Base-by-base conservation (phyloP, 73 alveolate species). In the Stentor roeselii region DNA sequence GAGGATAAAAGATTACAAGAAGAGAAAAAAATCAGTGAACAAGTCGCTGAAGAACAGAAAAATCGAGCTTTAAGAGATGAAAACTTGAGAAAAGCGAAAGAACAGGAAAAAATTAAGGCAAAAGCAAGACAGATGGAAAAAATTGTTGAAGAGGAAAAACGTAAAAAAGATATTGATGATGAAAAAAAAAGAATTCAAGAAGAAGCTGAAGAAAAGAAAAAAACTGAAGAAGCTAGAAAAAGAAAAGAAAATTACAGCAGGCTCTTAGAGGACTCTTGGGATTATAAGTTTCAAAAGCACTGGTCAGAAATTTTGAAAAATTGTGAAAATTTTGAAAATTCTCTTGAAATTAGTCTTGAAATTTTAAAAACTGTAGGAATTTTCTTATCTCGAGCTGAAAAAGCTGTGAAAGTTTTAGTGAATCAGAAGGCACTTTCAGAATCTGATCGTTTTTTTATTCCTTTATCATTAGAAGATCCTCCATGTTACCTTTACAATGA, bases 171-270 rank as follows among this genome's bases (percentile, higher is more conserved):
- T 27, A 67, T 67, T 67, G 80, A 67, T 27, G 15, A 0, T 30
- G 80, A 67, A 2, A 21, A 27, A 27, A 21, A 67, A 34, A n/a
- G 80, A 30, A 36, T 67, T 21, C 80, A 67, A 34, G 41, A 30
- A 30, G 80, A 67, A 67, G 80, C 80, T 67, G 80, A 67, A 21
- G 34, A 30, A 67, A 67, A 67, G 41, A 67, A 34, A 67, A 67
- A 67, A 2, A 27, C 21, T 27, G 80, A 67, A 2, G 41, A 21
- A 32, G 80, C n/a, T 0, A 30, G 14, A 21, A 21, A 34, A 32
- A n/a, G 80, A 32, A 67, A 67, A 32, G 80, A 67, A 67, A 67
- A 40, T 15, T 67, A 21, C 37, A n/a, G 41, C 21, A 67, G 34
- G 42, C 80, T 67, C 27, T 40, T 67, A 21, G 80, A 67, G 34